A percentile compares a stretch with the other conserved stretches of the same genome.
Evolutionary conservation across 768 basidiomycete genomes (phyloP).

Genomic region (Gautieria morchelliformis): DNA sequence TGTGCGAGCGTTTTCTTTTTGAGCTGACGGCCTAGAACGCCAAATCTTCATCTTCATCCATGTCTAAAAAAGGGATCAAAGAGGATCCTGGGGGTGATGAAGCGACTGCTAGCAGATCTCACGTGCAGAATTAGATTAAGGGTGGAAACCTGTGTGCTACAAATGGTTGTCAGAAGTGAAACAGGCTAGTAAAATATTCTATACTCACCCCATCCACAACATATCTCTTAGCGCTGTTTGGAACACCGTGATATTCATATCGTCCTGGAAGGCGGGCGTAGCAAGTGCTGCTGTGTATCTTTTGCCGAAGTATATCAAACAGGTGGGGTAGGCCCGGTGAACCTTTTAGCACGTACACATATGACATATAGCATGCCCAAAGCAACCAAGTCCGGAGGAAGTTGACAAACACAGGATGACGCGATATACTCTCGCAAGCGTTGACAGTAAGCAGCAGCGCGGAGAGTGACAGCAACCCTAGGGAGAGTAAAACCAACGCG

Average conservation of each 20-base stretch:
- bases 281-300: background rate
- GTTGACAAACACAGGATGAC: background rate
- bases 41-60: background rate
- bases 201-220: background rate
- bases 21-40: too few relatives aligned
- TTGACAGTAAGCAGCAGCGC: slow-evolving; percentile 18
- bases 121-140: background rate
- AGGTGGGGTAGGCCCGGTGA: background rate
- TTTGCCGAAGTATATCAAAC: too few relatives aligned
- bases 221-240: background rate
- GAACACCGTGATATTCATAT: background rate
- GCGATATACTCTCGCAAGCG: background rate
- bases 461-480: background rate
- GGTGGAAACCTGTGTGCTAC: background rate
- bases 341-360: background rate
- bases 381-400: background rate
- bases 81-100: background rate
- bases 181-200: background rate
- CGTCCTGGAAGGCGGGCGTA: background rate
- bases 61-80: background rate
- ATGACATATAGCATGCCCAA: background rate
- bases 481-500: slow-evolving; percentile 15
- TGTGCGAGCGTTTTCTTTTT: background rate
- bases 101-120: background rate
- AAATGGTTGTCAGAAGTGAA: background rate